Conservation (phyloP, 345 rosid species). For the Trapa incisa region DNA sequence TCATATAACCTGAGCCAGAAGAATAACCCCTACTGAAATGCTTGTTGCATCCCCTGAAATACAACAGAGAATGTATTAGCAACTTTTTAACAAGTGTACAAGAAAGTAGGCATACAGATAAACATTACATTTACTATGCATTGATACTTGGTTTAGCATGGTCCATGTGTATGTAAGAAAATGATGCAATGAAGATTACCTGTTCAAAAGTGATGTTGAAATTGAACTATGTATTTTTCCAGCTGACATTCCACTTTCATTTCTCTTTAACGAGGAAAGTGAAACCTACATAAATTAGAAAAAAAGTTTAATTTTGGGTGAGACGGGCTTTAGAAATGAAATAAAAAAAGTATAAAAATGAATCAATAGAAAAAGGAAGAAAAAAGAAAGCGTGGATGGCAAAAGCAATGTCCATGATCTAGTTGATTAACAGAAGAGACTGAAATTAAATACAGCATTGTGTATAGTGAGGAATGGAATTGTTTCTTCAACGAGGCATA, state of each 20-base stretch:
- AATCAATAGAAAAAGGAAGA: neutral
- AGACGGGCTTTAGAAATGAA: neutral
- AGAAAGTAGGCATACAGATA: neutral
- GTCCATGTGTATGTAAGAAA: too few species aligned
- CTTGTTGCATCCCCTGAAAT: constrained; percentile 33
- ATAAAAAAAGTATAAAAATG: neutral
- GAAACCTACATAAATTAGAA: constrained; percentile 9
- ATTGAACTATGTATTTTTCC: too few species aligned
- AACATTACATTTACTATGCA: neutral
- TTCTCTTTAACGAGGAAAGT: too few species aligned
- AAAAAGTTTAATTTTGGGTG: neutral
- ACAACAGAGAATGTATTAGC: constrained; percentile 8
- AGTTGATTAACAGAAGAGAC: too few species aligned
- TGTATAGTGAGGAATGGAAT: too few species aligned
- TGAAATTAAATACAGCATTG: too few species aligned
- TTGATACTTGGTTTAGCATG: neutral
- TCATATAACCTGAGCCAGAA: constrained; percentile 49
- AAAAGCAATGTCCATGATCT: neutral
- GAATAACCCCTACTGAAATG: constrained; percentile 53
- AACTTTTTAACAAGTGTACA: neutral
- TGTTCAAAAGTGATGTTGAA: too few species aligned
- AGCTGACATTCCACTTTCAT: too few species aligned
- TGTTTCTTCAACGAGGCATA: too few species aligned
- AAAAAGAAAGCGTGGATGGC: neutral
- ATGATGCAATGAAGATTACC: too few species aligned